These are phyloP conservation scores for Penstemon barbatus DNA, from an alignment of 257 asterid species.

Conservation along the genomic window DNA sequence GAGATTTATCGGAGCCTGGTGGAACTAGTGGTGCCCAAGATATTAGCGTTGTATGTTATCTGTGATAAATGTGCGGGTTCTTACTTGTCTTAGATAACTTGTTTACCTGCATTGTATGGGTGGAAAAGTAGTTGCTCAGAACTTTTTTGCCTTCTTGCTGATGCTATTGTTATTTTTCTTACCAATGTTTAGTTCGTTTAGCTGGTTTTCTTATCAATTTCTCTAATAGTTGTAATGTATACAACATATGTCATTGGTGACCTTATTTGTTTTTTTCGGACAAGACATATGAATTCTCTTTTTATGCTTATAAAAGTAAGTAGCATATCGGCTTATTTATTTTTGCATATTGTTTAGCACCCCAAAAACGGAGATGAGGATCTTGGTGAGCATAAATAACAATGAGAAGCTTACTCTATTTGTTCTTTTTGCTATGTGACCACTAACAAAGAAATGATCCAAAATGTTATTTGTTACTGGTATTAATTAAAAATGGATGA, in stretches of 20 bases:
- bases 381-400: slow-evolving; percentile 7
- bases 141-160: neutral
- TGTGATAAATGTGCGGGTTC: neutral
- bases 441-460: neutral
- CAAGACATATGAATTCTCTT: too few relatives aligned
- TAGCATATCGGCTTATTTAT: too few relatives aligned
- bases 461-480: slow-evolving; percentile 5
- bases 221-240: neutral
- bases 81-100: neutral
- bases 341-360: neutral
- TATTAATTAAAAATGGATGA: neutral
- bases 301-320: too few relatives aligned
- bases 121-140: neutral
- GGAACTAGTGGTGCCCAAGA: slow-evolving; percentile 11
- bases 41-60: slow-evolving; percentile 1
- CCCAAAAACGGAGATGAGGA: neutral
- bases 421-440: neutral
- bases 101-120: neutral
- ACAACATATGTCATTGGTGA: neutral
- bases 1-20: slow-evolving; percentile 10
- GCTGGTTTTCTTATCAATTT: neutral
- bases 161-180: neutral
- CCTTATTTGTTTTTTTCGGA: too few relatives aligned
- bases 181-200: too few relatives aligned
- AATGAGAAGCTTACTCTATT: neutral